Conservation (phyloP, 345 rosid species). For the Rhizophora apiculata region DNA sequence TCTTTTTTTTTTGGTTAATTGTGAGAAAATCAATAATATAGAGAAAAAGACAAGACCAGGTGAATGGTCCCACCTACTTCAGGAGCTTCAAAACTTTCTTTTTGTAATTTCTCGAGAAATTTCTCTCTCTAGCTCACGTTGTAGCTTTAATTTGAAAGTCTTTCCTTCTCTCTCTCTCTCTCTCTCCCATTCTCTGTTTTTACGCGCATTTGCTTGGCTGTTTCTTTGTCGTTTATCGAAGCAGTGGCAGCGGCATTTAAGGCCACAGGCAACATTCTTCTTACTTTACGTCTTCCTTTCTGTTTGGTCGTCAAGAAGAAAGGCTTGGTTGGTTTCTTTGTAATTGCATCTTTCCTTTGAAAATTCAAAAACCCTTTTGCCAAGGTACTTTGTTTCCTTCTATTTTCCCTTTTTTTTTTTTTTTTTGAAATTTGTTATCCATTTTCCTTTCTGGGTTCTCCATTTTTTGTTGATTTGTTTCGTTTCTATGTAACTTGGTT, state of each 20-base stretch:
- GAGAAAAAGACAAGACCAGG: background rate
- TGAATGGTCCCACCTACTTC: slow-evolving; percentile 10
- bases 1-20: too few relatives aligned
- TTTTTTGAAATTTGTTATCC: background rate
- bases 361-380: too few relatives aligned
- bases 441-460: background rate
- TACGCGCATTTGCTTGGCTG: slow-evolving; percentile 12
- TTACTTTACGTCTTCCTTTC: background rate
- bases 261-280: background rate
- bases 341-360: background rate
- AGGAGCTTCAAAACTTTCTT: slow-evolving; percentile 10
- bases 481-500: background rate
- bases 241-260: background rate
- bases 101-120: slow-evolving; percentile 59
- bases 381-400: slow-evolving; percentile 6
- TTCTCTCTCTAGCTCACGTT: slow-evolving; percentile 24
- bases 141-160: background rate
- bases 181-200: background rate
- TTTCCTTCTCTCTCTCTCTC: background rate
- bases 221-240: background rate
- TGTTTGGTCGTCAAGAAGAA: too few relatives aligned
- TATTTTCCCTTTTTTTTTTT: background rate
- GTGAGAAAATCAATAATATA: too few relatives aligned
- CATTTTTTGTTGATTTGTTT: background rate
- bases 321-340: too few relatives aligned